phyloP scores from a whole-genome alignment of 2,329 filamentous ascomycete species.

The Daldinia sp. region DNA sequence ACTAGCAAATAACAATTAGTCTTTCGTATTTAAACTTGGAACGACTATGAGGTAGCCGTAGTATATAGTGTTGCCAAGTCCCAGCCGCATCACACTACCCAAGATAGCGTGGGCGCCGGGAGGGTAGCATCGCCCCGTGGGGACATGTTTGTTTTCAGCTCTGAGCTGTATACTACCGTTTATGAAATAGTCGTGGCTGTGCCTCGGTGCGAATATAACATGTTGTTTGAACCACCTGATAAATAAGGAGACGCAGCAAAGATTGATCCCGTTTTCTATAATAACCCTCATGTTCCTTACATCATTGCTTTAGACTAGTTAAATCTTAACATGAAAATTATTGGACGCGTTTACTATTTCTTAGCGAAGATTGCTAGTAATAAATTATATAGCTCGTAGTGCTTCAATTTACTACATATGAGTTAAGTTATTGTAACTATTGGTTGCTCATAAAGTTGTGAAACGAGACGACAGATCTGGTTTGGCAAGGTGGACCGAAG shows the following conservation, averaged over 20 bases:
- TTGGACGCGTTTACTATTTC: neutral
- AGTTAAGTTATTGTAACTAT: no score
- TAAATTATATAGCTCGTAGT: no score
- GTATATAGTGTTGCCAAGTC: neutral
- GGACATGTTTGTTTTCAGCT: constrained; percentile 7
- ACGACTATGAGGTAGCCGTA: no score
- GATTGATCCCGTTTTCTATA: neutral
- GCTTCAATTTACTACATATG: no score
- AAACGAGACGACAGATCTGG: no score
- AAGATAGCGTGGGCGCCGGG: neutral
- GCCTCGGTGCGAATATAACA: neutral
- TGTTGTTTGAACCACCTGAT: neutral
- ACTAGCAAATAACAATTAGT: neutral
- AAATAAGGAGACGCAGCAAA: neutral
- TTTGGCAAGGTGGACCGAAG: no score
- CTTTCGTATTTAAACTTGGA: neutral
- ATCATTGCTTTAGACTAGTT: neutral
- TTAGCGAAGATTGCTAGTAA: no score
- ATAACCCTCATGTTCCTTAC: neutral
- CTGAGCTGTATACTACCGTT: neutral
- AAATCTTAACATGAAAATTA: neutral
- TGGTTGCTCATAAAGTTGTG: no score
- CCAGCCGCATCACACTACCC: neutral
- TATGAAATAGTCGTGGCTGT: neutral
- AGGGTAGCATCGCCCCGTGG: constrained; percentile 15